Base-by-base conservation (phyloP, 2,329 filamentous ascomycete genomes). In the Verticillium klebahnii region DNA sequence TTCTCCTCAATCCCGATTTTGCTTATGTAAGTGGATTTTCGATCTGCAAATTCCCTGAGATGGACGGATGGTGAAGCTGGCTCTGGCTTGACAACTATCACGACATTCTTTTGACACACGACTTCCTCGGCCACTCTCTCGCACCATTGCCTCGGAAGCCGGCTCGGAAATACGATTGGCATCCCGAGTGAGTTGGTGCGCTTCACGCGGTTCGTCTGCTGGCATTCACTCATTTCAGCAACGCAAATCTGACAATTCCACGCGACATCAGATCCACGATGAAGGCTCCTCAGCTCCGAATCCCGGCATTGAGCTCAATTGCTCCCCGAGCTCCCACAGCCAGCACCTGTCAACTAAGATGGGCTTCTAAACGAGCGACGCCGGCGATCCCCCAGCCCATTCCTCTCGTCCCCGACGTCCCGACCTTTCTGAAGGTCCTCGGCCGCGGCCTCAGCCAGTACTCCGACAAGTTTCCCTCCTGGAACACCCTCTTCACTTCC, bases 401-500 rank as follows among this genome's bases (percentile, higher is more conserved):
- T 40, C 91, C 92, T 1, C 93, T 96, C 70, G 88, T 96, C 45
- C 94, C 93, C 36, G 89, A 97, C 73, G 87, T 92, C 50, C 74
- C 83, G 68, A 95, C 93, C 17, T 97, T 99, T 77, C 88, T 98
- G 65, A 92, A 85, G 39, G 82, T 97, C 63, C 97, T 98, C 76
- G 95, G 95, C 69, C 93, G 95, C 66, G 89, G 89, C 69, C 87
- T 97, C 69, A 88, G 85, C 71, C 87, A 90, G 72, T 92, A 97
- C 79, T 85, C 90, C 57, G 82, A 86, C 76, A 98, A 98, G 76
- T 92, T 99, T 69, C 87, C 91, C 2, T 89, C 90, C 12, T 98
- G 95, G 95, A 90, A 95, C 60, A 86, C 91, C 6, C 86, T 99
- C 56, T 98, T 98, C 83, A 88, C 88, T 56, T 82, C 95, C 66